phyloP scores from a whole-genome alignment of 2,329 filamentous ascomycete genomes.

The Arthrobotrys sinensis region DNA sequence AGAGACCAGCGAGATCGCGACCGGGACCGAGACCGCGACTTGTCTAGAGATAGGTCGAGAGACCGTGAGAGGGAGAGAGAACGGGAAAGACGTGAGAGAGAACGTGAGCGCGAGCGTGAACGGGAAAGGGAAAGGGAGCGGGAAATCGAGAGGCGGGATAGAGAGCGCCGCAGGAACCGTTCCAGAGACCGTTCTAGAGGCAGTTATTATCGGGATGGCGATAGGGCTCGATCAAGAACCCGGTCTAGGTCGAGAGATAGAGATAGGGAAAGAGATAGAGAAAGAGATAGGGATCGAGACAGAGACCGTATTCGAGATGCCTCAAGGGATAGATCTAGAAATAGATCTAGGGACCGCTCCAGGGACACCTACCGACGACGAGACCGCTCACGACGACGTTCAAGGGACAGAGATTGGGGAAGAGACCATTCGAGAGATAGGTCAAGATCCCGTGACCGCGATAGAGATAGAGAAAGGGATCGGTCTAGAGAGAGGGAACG shows the following conservation, averaged over 20 bases:
- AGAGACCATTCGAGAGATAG: conserved; percentile 46
- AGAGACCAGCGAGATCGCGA: conserved; percentile 5
- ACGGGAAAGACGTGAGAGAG: conserved; percentile 38
- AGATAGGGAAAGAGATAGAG: conserved; percentile 15
- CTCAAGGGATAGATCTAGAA: conserved; percentile 48
- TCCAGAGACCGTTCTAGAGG: conserved; percentile 42
- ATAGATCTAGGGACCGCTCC: conserved; percentile 42
- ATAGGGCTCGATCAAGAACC: conserved; percentile 39
- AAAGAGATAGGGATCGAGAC: conserved; percentile 27
- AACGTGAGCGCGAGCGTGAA: conserved; percentile 43
- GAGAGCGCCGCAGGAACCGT: conserved; percentile 39
- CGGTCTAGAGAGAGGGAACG: conserved; percentile 43
- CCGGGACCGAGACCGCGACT: conserved; percentile 8
- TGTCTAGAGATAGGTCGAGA: conserved; percentile 52
- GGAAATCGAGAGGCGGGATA: conserved; percentile 41
- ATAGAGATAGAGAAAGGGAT: conserved; percentile 52
- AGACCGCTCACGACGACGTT: conserved; percentile 45
- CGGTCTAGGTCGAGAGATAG: conserved; percentile 48
- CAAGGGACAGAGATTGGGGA: conserved; percentile 45
- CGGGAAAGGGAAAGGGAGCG: conserved; percentile 39
- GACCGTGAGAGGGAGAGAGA: conserved; percentile 55
- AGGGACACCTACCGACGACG: conserved; percentile 36
- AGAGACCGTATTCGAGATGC: neutral
- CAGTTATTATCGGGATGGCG: conserved; percentile 39
- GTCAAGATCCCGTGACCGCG: conserved; percentile 48